A percentile compares a stretch with the other conserved stretches of the same genome.
phyloP scores from a whole-genome alignment of 306 rosid species.

The Vigna angularis region DNA sequence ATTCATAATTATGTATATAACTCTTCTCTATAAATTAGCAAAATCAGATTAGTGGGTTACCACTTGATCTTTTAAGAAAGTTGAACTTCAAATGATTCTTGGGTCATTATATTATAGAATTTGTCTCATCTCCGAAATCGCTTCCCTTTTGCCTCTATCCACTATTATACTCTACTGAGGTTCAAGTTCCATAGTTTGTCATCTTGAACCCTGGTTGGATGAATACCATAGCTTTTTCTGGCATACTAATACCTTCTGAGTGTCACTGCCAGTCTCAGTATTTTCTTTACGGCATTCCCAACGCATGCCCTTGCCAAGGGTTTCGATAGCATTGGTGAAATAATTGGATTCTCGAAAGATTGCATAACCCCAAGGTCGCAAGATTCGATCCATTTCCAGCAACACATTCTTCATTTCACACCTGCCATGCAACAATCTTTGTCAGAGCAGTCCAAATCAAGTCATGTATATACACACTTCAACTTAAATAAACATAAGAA shows the following conservation, averaged over 20 bases:
- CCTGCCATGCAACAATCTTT: slow-evolving; percentile 52
- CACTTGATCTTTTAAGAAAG: slow-evolving; percentile 41
- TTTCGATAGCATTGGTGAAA: slow-evolving; percentile 66
- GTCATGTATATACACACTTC: too few relatives aligned
- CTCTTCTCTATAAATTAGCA: slow-evolving; percentile 52
- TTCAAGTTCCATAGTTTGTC: slow-evolving; percentile 41
- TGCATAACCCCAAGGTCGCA: slow-evolving; percentile 80
- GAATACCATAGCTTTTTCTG: slow-evolving; percentile 92
- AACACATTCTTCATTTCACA: slow-evolving; percentile 91
- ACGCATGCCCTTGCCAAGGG: slow-evolving; percentile 73
- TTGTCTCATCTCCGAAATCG: slow-evolving; percentile 45
- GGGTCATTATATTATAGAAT: slow-evolving; percentile 30
- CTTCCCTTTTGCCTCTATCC: slow-evolving; percentile 50
- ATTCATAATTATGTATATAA: slow-evolving; percentile 27
- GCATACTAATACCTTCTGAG: slow-evolving; percentile 84
- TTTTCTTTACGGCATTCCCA: slow-evolving; percentile 88
- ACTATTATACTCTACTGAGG: slow-evolving; percentile 21
- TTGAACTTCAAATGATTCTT: slow-evolving; percentile 40
- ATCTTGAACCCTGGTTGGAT: slow-evolving; percentile 63
- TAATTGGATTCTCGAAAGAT: slow-evolving; percentile 84
- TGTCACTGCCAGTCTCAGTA: slow-evolving; percentile 61
- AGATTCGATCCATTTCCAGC: slow-evolving; percentile 94
- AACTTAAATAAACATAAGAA: too few relatives aligned
- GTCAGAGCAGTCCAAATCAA: not conserved
- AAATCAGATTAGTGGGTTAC: slow-evolving; percentile 65